A percentile compares a stretch with the other conserved stretches of the same genome.
These are phyloP conservation scores for Bidens hawaiensis DNA, from an alignment of 140 eudicot species.

Conservation along the genomic window DNA sequence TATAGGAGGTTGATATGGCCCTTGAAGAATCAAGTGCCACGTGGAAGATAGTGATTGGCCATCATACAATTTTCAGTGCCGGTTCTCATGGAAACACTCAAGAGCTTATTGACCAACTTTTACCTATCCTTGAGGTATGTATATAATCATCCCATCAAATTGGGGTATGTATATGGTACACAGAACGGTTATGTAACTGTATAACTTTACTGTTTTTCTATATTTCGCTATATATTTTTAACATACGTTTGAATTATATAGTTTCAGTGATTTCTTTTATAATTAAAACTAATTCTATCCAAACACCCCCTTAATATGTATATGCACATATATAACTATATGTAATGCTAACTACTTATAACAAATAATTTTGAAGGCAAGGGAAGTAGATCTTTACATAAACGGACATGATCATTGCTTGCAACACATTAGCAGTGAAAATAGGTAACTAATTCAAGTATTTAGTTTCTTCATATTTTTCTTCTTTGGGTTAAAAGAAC, in stretches of 20 bases:
- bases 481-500: background rate
- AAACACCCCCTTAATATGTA: too few relatives aligned
- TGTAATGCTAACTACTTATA: background rate
- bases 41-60: conserved; percentile 77
- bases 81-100: conserved; percentile 65
- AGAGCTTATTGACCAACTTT: conserved; percentile 57
- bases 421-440: conserved; percentile 49
- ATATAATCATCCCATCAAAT: background rate
- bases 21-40: conserved; percentile 53
- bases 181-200: too few relatives aligned
- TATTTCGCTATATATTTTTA: too few relatives aligned
- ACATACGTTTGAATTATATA: too few relatives aligned
- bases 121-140: conserved; percentile 54
- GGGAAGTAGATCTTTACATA: conserved; percentile 61
- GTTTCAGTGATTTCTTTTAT: too few relatives aligned
- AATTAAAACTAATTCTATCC: too few relatives aligned
- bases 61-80: conserved; percentile 64
- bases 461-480: background rate
- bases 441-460: conserved; percentile 32
- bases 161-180: background rate
- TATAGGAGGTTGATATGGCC: conserved; percentile 52
- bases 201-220: too few relatives aligned
- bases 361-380: conserved; percentile 23
- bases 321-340: background rate
- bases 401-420: conserved; percentile 88